Percentiles rank a stretch among this genome's conserved stretches.
phyloP scores from a whole-genome alignment of 257 asterid species.

The Gentiana macrophylla region DNA sequence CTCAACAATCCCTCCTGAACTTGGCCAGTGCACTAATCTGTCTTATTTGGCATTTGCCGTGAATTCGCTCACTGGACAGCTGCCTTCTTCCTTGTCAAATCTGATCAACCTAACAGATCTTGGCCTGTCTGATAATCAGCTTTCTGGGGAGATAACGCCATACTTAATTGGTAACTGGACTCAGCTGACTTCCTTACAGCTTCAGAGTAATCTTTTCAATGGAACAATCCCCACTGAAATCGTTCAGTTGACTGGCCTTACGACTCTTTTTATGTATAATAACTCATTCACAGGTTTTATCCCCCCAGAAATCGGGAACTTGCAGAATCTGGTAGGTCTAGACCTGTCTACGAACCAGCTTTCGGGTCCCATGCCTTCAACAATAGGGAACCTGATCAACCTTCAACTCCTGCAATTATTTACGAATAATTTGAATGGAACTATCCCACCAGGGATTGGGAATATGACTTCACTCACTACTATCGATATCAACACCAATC shows the following conservation, averaged over 20 bases:
- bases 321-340: conserved; percentile 16
- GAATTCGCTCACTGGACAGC: conserved; percentile 39
- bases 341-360: conserved; percentile 46
- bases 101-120: conserved; percentile 33
- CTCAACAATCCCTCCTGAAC: conserved; percentile 32
- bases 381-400: conserved; percentile 38
- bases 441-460: conserved; percentile 51
- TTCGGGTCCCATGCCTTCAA: conserved; percentile 52
- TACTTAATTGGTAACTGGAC: conserved; percentile 44
- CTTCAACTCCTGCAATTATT: conserved; percentile 36
- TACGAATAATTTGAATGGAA: conserved; percentile 47
- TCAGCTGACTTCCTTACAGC: conserved; percentile 46
- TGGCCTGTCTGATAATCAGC: conserved; percentile 52
- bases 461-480: conserved; percentile 20
- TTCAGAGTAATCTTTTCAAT: conserved; percentile 39
- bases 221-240: conserved; percentile 59
- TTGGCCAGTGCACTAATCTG: conserved; percentile 27
- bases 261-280: conserved; percentile 22
- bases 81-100: conserved; percentile 62
- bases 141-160: conserved; percentile 49
- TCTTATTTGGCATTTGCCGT: conserved; percentile 19
- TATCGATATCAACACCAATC: conserved; percentile 41
- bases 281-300: conserved; percentile 54
- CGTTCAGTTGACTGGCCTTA: conserved; percentile 33
- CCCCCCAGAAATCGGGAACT: conserved; percentile 46